Evolutionary conservation across 306 rosid species (phyloP).

Genomic region (Albizia julibrissin): DNA sequence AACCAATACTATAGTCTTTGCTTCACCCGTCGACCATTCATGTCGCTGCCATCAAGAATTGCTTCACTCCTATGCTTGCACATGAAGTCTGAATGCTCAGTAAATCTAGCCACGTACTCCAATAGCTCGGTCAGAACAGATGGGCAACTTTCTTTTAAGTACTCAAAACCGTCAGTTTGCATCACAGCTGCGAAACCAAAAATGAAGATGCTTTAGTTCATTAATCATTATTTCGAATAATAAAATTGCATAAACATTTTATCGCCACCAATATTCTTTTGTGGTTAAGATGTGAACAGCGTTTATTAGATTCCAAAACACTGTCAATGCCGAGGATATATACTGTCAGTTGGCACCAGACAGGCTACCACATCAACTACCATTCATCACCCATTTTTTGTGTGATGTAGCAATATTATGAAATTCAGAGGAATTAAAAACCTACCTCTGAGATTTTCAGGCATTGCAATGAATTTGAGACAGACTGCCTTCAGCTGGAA

Average conservation of each 20-base stretch:
- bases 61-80: conserved; percentile 68
- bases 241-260: not conserved
- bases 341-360: conserved; percentile 12
- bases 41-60: conserved; percentile 67
- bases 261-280: not conserved
- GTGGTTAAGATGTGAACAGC: not conserved
- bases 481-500: conserved; percentile 61
- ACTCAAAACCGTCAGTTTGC: conserved; percentile 81
- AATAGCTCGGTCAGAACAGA: conserved; percentile 61
- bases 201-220: not conserved
- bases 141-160: conserved; percentile 82
- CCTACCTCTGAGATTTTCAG: conserved; percentile 68
- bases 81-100: conserved; percentile 49
- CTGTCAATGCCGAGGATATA: not conserved
- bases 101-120: conserved; percentile 80
- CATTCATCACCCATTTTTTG: not conserved
- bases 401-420: not conserved
- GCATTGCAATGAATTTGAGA: conserved; percentile 57
- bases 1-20: conserved; percentile 57
- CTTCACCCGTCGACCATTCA: conserved; percentile 80
- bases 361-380: not conserved
- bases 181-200: conserved; percentile 66
- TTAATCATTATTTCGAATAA: not conserved
- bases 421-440: not conserved
- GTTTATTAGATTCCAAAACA: not conserved